phyloP scores from a whole-genome alignment of 148 eudicot species.

The Cornus florida region DNA sequence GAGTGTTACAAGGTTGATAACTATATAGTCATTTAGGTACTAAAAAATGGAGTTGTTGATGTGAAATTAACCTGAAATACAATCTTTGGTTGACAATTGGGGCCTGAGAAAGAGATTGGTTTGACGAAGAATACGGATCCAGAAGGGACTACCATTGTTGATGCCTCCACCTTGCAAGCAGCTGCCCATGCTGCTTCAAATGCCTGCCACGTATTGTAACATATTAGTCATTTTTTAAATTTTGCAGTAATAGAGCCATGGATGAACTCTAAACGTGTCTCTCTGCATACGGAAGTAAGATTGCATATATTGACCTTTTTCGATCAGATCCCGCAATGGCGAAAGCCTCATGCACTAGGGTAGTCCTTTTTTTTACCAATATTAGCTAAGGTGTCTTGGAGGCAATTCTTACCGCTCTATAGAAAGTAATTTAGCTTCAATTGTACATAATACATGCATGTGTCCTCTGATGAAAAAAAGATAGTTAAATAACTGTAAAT shows the following conservation, averaged over 20 bases:
- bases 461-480: too few relatives aligned
- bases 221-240: neutral
- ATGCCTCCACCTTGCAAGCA: slow-evolving; percentile 32
- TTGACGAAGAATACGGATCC: slow-evolving; percentile 30
- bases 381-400: neutral
- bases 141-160: slow-evolving; percentile 31
- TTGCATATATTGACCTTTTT: too few relatives aligned
- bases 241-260: neutral
- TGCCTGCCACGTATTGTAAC: slow-evolving; percentile 21
- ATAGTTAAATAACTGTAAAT: too few relatives aligned
- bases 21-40: too few relatives aligned
- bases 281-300: too few relatives aligned
- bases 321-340: too few relatives aligned
- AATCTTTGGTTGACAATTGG: slow-evolving; percentile 26
- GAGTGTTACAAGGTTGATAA: too few relatives aligned
- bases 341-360: too few relatives aligned
- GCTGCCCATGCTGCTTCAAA: slow-evolving; percentile 34
- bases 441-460: too few relatives aligned
- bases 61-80: slow-evolving; percentile 32
- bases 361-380: neutral
- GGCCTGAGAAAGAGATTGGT: slow-evolving; percentile 31
- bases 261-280: too few relatives aligned
- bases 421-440: too few relatives aligned
- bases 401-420: too few relatives aligned
- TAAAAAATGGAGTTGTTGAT: neutral